Evolutionary conservation across 352 stramenopile genomes (phyloP).

Genomic region (Pythium coloratum): DNA sequence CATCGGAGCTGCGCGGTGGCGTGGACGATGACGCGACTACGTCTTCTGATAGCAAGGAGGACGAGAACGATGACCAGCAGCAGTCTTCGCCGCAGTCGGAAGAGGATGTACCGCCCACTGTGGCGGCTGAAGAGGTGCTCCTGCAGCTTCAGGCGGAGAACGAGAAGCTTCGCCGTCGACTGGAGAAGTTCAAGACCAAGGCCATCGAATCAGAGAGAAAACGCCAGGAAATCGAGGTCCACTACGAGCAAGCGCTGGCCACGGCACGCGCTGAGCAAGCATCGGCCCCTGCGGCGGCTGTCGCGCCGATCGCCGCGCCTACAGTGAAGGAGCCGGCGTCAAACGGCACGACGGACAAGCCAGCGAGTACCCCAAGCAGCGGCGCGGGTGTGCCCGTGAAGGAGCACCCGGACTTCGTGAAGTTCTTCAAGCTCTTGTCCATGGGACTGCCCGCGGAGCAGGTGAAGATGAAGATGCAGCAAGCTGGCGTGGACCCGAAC

Average conservation of each 20-base stretch:
- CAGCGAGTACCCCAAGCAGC: conserved; percentile 16
- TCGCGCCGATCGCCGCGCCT: conserved; percentile 12
- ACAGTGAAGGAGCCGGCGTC: conserved; percentile 16
- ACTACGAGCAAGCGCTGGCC: conserved; percentile 38
- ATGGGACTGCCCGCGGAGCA: conserved; percentile 83
- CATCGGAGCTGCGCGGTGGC: conserved; percentile 53
- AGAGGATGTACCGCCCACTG: conserved; percentile 20
- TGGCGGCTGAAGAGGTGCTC: conserved; percentile 41
- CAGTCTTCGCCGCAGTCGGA: conserved; percentile 29
- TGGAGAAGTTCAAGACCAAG: conserved; percentile 80
- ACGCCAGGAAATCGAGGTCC: conserved; percentile 52
- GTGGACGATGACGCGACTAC: conserved; percentile 54
- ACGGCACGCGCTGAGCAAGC: conserved; percentile 13
- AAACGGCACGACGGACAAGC: conserved; percentile 23
- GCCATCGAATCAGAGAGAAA: conserved; percentile 53
- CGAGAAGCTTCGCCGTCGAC: conserved; percentile 62
- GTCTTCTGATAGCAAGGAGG: conserved; percentile 40
- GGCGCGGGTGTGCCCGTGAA: conserved; percentile 46
- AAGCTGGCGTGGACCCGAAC: conserved; percentile 59
- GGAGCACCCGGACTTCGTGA: conserved; percentile 72
- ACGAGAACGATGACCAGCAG: conserved; percentile 17
- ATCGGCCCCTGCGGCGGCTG: conserved; percentile 6
- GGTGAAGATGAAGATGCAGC: conserved; percentile 87
- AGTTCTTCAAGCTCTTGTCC: conserved; percentile 83
- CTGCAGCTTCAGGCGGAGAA: conserved; percentile 71